A percentile compares a stretch with the other conserved stretches of the same genome.
Evolutionary conservation across 192 early-diverging fungal species (phyloP).

Genomic region (Coemansia sp.): DNA sequence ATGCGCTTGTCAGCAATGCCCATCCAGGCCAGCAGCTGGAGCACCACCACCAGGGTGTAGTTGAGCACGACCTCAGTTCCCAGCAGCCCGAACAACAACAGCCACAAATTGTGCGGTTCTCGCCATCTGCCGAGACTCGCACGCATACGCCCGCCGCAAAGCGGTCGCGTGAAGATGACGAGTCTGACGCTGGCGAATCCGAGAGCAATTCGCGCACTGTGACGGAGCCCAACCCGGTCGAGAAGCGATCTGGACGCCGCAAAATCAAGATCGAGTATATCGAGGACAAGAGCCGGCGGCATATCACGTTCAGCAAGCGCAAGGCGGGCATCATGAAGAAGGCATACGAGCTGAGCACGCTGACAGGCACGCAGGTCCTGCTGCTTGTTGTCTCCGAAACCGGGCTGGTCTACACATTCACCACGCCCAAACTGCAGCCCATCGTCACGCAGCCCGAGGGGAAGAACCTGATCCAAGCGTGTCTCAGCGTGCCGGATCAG

Average conservation of each 20-base stretch:
- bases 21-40: constrained; percentile 9
- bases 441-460: constrained; percentile 89
- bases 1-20: background rate
- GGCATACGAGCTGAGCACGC: constrained; percentile 89
- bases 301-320: constrained; percentile 94
- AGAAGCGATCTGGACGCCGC: constrained; percentile 77
- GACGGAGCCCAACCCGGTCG: constrained; percentile 11
- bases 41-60: background rate
- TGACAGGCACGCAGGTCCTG: constrained; percentile 93
- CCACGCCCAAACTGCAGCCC: constrained; percentile 90
- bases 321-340: constrained; percentile 99
- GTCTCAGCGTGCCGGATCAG: constrained; percentile 84
- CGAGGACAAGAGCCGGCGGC: constrained; percentile 87
- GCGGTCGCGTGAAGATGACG: constrained; percentile 57
- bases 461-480: constrained; percentile 90
- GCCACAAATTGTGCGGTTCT: constrained; percentile 19
- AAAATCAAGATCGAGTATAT: constrained; percentile 98
- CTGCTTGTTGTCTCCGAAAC: constrained; percentile 93
- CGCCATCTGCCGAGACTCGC: constrained; percentile 42
- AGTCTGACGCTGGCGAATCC: constrained; percentile 66
- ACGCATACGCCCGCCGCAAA: constrained; percentile 47
- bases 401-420: constrained; percentile 93
- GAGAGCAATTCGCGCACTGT: constrained; percentile 53
- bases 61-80: background rate
- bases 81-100: constrained; percentile 27